phyloP scores from a whole-genome alignment of 2,329 filamentous ascomycete species.

The Exophiala xenobiotica region DNA sequence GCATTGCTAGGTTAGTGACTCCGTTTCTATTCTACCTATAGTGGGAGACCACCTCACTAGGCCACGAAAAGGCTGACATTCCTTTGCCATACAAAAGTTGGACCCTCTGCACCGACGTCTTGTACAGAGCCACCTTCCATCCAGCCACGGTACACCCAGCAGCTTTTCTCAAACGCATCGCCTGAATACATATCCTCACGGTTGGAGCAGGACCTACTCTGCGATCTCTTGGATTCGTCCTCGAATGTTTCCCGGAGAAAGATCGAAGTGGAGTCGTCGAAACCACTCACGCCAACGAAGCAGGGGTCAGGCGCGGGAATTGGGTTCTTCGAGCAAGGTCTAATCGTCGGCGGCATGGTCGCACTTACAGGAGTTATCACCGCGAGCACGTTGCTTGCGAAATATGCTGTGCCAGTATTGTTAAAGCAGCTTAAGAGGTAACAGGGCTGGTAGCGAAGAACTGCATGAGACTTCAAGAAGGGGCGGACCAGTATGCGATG shows the following conservation, averaged over 20 bases:
- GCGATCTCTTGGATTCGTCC: neutral
- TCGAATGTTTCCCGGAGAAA: neutral
- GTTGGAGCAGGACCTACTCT: neutral
- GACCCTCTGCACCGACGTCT: neutral
- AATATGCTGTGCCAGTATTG: slow-evolving; percentile 1
- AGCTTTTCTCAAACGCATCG: neutral
- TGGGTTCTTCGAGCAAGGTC: slow-evolving; percentile 52
- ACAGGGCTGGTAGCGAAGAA: neutral
- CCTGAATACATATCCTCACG: neutral
- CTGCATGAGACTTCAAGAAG: neutral
- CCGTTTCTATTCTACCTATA: too few relatives aligned
- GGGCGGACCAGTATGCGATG: neutral
- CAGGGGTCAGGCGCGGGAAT: slow-evolving; percentile 38
- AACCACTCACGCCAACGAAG: slow-evolving; percentile 27
- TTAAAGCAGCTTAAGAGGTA: neutral
- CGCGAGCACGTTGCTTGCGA: neutral
- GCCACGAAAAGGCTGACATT: neutral
- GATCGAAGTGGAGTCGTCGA: slow-evolving; percentile 7
- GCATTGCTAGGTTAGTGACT: neutral
- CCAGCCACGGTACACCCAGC: neutral
- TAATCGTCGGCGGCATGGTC: slow-evolving; percentile 26
- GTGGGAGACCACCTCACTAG: too few relatives aligned
- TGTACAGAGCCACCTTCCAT: neutral
- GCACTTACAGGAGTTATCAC: neutral
- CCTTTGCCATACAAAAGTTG: neutral